Base-by-base conservation (phyloP, 2,329 filamentous ascomycete species). In the Alternaria hordeiaustralica region DNA sequence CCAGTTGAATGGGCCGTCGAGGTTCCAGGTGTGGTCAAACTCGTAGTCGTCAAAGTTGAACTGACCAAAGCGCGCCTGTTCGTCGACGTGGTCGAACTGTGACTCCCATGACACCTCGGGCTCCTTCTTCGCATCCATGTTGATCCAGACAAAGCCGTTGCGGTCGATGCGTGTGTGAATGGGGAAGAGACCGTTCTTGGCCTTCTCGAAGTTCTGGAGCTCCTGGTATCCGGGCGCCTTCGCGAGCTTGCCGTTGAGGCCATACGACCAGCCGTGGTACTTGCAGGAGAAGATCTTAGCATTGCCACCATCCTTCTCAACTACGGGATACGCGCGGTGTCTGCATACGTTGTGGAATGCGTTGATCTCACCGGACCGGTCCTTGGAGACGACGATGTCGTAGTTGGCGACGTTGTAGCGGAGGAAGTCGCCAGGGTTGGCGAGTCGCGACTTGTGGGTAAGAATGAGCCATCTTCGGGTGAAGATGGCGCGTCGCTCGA, bases 391-490 rank as follows among this genome's bases (percentile, higher is more conserved):
- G 41, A 77, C 65, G 49, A 78, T 69, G 23, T 86, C 81, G 75
- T 83, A 82, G 63, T 83, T 80, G 21, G 80, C 75, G 36, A 78
- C 80, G 43, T 77, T 76, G 47, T 82, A 89, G 20, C 84, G 83
- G 26, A 88, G 80, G 77, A 85, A 90, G 72, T 89, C 86, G 6
- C 88, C 88, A 7, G 81, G 69, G 53, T 87, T 84, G 61, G 75
- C 74, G 45, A 88, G 78, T 60, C 86, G 82, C 58, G 79, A 79
- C 68, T 83, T 80, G 81, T 88, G 82, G 57, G 87, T 88, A 25
- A 84, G 83, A 46, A 87, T 82, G 36, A 86, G 81, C 86, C 86
- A 88, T 70, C 84, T 84, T 68, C 82, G 82, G 43, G 86, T 88
- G 71, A 86, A 85, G 26, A 87, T 80, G 1, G 83, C 82, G 30